Evolutionary conservation across 768 basidiomycete genomes (phyloP).

Genomic region (Termitomyces sp.): DNA sequence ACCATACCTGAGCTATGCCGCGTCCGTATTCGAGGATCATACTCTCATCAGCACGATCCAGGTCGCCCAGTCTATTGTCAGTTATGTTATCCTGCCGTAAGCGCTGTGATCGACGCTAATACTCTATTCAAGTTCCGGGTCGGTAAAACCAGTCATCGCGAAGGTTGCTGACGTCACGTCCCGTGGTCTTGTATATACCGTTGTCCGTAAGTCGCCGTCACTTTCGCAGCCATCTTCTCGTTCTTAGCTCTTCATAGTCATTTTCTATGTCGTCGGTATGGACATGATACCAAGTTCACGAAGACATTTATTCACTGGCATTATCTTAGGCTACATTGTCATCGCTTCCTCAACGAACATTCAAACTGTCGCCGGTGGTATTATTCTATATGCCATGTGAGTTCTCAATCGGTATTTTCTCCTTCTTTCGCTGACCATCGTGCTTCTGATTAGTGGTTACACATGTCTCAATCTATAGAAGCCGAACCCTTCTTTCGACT

Average conservation of each 20-base stretch:
- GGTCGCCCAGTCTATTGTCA: conserved; percentile 49
- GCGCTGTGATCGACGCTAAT: background rate
- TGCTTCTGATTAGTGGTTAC: conserved; percentile 47
- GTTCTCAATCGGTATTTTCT: conserved; percentile 13
- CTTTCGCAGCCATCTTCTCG: background rate
- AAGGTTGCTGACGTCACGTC: conserved; percentile 72
- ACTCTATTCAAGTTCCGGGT: conserved; percentile 27
- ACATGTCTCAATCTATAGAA: conserved; percentile 35
- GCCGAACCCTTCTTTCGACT: conserved; percentile 11
- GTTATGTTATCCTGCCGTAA: conserved; percentile 25
- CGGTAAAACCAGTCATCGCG: conserved; percentile 68
- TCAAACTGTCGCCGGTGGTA: conserved; percentile 45
- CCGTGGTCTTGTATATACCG: conserved; percentile 57
- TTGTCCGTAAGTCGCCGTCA: conserved; percentile 43
- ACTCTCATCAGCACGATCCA: conserved; percentile 53
- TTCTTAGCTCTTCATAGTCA: conserved; percentile 23
- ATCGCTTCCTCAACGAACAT: conserved; percentile 49
- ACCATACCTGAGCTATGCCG: conserved; percentile 59
- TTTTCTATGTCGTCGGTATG: conserved; percentile 59
- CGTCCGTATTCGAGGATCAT: conserved; percentile 49
- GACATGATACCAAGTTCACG: conserved; percentile 2
- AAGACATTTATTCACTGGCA: background rate
- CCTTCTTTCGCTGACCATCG: conserved; percentile 15
- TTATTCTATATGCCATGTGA: conserved; percentile 55
- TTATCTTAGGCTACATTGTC: conserved; percentile 39